Conservation (phyloP, 2,329 filamentous ascomycete species). For the Diplocarpon rosae region DNA sequence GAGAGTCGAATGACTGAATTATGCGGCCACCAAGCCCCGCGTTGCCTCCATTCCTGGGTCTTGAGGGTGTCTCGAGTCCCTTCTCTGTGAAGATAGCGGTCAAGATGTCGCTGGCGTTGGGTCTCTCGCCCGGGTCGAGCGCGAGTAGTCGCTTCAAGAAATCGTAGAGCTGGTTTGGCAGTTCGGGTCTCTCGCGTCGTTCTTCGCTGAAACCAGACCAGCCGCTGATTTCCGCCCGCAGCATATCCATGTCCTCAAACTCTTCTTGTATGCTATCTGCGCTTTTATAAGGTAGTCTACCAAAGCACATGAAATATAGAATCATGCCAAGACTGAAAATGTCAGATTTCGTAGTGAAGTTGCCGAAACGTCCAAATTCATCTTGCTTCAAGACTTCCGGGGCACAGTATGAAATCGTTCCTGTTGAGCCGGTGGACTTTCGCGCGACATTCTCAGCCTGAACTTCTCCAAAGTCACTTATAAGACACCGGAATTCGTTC, state of each 20-base stretch:
- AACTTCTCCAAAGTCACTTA: slow-evolving; percentile 97
- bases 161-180: slow-evolving; percentile 77
- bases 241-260: slow-evolving; percentile 75
- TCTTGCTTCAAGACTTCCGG: slow-evolving; percentile 76
- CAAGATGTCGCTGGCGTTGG: slow-evolving; percentile 77
- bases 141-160: slow-evolving; percentile 74
- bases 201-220: slow-evolving; percentile 85
- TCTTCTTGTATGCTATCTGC: slow-evolving; percentile 84
- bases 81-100: slow-evolving; percentile 26
- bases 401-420: slow-evolving; percentile 94
- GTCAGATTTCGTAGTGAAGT: slow-evolving; percentile 95
- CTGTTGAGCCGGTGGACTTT: slow-evolving; percentile 86
- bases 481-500: slow-evolving; percentile 64
- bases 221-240: slow-evolving; percentile 73
- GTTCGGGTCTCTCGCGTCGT: slow-evolving; percentile 61
- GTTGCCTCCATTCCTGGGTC: slow-evolving; percentile 18
- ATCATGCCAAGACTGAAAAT: slow-evolving; percentile 99
- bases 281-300: slow-evolving; percentile 70
- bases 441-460: slow-evolving; percentile 71
- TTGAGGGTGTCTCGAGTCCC: slow-evolving; percentile 23
- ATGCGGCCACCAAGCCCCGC: slow-evolving; percentile 21
- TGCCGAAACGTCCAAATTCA: slow-evolving; percentile 62
- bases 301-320: slow-evolving; percentile 95
- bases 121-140: slow-evolving; percentile 63
- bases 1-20: slow-evolving; percentile 26